phyloP scores from a whole-genome alignment of 1,139 yeast genomes.

The Candida albicans region DNA sequence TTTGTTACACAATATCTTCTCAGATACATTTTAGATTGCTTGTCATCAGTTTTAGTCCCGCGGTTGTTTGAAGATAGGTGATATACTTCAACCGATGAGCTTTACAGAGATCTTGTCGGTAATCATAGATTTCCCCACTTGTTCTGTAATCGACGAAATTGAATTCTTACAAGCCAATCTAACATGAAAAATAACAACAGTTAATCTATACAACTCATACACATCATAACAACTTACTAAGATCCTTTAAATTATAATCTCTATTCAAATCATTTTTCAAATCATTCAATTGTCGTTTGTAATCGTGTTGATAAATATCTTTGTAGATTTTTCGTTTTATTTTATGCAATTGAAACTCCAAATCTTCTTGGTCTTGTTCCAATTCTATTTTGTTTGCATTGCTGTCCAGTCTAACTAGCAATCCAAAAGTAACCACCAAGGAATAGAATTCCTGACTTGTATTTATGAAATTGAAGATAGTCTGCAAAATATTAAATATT shows the following conservation, averaged over 20 bases:
- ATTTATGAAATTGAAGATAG: conserved; percentile 43
- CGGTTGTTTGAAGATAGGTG: no score
- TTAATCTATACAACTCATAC: neutral
- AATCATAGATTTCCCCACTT: no score
- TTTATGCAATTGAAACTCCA: conserved; percentile 23
- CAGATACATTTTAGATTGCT: no score
- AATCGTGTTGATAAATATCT: conserved; percentile 26
- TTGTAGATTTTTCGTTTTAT: conserved; percentile 25
- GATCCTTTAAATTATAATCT: conserved; percentile 27
- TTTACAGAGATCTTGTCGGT: no score
- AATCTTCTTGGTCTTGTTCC: conserved; percentile 16
- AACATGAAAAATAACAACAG: neutral
- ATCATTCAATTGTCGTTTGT: conserved; percentile 19
- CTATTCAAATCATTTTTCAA: conserved; percentile 31
- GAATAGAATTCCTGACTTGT: conserved; percentile 46
- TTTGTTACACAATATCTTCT: no score
- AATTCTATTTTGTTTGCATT: conserved; percentile 7
- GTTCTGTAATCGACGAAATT: no score
- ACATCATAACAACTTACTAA: conserved; percentile 18
- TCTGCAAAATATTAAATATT: conserved; percentile 43
- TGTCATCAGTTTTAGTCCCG: no score
- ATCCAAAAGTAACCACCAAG: conserved; percentile 30
- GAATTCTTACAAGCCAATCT: no score
- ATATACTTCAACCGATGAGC: no score
- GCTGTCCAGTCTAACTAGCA: conserved; percentile 25